These are phyloP conservation scores for Vanderwaltozyma yarrowii DNA, from an alignment of 805 yeast genomes.

Conservation along the genomic window DNA sequence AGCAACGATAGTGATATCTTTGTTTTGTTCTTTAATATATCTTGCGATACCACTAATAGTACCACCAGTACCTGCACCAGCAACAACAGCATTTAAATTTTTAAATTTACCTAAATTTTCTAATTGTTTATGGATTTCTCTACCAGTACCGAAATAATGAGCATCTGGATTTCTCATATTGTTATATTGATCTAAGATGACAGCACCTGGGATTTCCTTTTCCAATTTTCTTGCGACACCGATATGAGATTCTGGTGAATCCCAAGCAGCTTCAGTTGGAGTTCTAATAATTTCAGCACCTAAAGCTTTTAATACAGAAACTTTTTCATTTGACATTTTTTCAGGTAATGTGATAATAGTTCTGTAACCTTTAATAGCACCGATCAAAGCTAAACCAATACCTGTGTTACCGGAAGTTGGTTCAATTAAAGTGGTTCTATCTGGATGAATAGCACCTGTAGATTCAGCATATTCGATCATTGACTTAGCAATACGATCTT, in stretches of 20 bases:
- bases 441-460: conserved; percentile 71
- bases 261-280: conserved; percentile 90
- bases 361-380: conserved; percentile 80
- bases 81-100: conserved; percentile 61
- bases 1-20: conserved; percentile 52
- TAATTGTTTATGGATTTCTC: conserved; percentile 76
- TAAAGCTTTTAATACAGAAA: conserved; percentile 74
- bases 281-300: conserved; percentile 90
- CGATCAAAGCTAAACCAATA: conserved; percentile 77
- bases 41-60: conserved; percentile 75
- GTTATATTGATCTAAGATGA: conserved; percentile 74
- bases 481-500: conserved; percentile 78
- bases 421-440: conserved; percentile 65
- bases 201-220: conserved; percentile 75
- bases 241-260: conserved; percentile 81
- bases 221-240: conserved; percentile 78
- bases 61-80: conserved; percentile 95
- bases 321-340: conserved; percentile 87
- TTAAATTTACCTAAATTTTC: conserved; percentile 34
- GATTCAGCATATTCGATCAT: conserved; percentile 83
- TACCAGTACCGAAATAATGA: conserved; percentile 77
- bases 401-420: conserved; percentile 92
- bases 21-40: conserved; percentile 62
- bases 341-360: conserved; percentile 84
- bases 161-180: conserved; percentile 75